Base-by-base conservation (phyloP, 164 flowering plant genomes). In the Magnolia changhungtana region DNA sequence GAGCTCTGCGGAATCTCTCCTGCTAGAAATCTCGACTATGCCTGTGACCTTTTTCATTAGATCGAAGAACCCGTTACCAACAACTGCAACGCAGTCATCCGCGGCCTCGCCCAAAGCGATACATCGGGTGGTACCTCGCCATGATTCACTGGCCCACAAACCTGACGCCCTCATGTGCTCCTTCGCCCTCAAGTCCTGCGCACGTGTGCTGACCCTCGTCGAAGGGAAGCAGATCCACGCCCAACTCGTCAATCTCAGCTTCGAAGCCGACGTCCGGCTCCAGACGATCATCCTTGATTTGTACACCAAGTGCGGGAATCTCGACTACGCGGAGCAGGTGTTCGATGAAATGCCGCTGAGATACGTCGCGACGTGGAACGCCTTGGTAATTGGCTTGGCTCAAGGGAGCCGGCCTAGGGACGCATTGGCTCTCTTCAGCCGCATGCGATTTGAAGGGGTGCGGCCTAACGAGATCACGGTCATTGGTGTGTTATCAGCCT, bases 101-200 rank as follows among this genome's bases (percentile, higher is more conserved):
- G 98, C 3, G 99, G 96, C 79, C 81, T 84, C 74, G 89, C 93
- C 63, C 83, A 67, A 7, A 77, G 90, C 83, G 77, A 79, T 90
- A 98, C 72, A 8, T 92, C 78, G 4, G 77, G 0, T 83, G 77
- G 74, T 91, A 80, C 80, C 78, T 77, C 59, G 8, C 82, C 74
- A 86, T 89, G 89, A 70, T 58, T 10, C 86, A 83, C 14, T 70
- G 63, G 4, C 49, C 82, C 71, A 65, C 63, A 82, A 73, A 50
- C 90, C 87, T 20, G 98, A 95, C 78, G 96, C 98, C 2, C 88
- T 95, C 68, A 88, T 98, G 0, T 90, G 91, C 86, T 93, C 97
- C 4, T 93, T 93, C 78, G 82, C 86, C 27, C 88, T 95, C 79
- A 89, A 91, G 76, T 97, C 97, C 20, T 93, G 94, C 73, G 90